These are phyloP conservation scores for Cyberlindnera samutprakarnensis DNA, from an alignment of 805 yeast species.

Conservation along the genomic window DNA sequence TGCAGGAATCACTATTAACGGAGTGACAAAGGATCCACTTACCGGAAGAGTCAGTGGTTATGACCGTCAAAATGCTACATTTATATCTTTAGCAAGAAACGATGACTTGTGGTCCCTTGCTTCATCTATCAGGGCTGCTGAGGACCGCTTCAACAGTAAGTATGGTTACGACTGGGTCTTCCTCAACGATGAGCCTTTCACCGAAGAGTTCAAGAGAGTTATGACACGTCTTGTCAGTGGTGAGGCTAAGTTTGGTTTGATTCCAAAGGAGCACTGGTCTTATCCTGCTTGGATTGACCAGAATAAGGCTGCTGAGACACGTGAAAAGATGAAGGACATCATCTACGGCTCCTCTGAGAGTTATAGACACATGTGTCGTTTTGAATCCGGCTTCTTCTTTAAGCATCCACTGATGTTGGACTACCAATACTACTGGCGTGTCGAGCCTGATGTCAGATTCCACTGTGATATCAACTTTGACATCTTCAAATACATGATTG, in stretches of 20 bases:
- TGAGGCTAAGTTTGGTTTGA: slow-evolving; percentile 63
- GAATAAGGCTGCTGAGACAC: slow-evolving; percentile 50
- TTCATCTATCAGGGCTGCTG: slow-evolving; percentile 66
- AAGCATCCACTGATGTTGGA: slow-evolving; percentile 66
- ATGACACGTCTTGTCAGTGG: slow-evolving; percentile 72
- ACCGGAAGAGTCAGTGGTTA: slow-evolving; percentile 5
- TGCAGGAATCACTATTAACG: no score
- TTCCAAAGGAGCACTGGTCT: slow-evolving; percentile 84
- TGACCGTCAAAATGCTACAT: slow-evolving; percentile 61
- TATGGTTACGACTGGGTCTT: slow-evolving; percentile 94
- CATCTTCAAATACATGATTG: slow-evolving; percentile 75
- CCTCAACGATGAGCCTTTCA: slow-evolving; percentile 79
- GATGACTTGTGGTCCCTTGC: slow-evolving; percentile 56
- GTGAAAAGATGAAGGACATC: slow-evolving; percentile 45
- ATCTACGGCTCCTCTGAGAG: slow-evolving; percentile 62
- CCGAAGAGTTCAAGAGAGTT: slow-evolving; percentile 34
- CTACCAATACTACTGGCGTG: slow-evolving; percentile 93
- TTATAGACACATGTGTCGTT: slow-evolving; percentile 89
- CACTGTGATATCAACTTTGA: slow-evolving; percentile 81
- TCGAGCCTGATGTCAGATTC: slow-evolving; percentile 78
- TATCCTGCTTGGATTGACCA: slow-evolving; percentile 79
- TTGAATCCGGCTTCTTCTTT: slow-evolving; percentile 84
- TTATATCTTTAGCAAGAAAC: slow-evolving; percentile 75
- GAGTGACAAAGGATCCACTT: slow-evolving; percentile 1
- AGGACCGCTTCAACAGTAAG: slow-evolving; percentile 79